Base-by-base conservation (phyloP, 805 yeast species). In the Spathaspora passalidarum region DNA sequence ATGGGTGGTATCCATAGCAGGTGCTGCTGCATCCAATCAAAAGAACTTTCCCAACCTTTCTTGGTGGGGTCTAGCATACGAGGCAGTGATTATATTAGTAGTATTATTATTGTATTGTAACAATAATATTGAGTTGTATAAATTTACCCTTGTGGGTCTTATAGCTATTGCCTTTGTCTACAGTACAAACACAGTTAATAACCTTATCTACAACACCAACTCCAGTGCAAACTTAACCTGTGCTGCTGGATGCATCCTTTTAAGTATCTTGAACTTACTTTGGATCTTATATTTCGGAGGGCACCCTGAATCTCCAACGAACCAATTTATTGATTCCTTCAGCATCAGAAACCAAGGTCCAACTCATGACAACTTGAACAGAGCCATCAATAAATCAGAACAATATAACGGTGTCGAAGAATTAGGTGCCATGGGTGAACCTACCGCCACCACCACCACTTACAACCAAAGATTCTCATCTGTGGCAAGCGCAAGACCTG, bases 1-100 rank as follows among this genome's bases (percentile, higher is more conserved):
- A 13, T 92, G 98, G 98, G 72, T 89, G 48, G 79, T 94, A 42
- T 88, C 96, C 8, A 75, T 94, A 45, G 95, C 86, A 1, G 97
- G 97, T 1, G 87, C 96, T 13, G 81, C 87, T 16, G 63, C 75
- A 9, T 54, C 66, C 25, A 44, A 46, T 22, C 59, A 57, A 22
- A 34, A 42, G 13, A 53, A 65, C 5, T 88, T 85, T 60, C 97
- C 97, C 1, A 79, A 81, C 52, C 86, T 92, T 65, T 80, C 94
- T 3, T 92, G 99, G 99, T 94, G 99, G 99, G 96, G 96, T 1
- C 64, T 94, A 5, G 91, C 86, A 2, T 94, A 81, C 60, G 83
- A 92, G 65, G 69, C 90, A 17, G 50, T 88, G 23, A 54, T 88
- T 36, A 74, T 86, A 17, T 54, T 80, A 4, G 61, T 73, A 17